Base-by-base conservation (phyloP, 164 flowering plant genomes). In the Liquidambar formosana region DNA sequence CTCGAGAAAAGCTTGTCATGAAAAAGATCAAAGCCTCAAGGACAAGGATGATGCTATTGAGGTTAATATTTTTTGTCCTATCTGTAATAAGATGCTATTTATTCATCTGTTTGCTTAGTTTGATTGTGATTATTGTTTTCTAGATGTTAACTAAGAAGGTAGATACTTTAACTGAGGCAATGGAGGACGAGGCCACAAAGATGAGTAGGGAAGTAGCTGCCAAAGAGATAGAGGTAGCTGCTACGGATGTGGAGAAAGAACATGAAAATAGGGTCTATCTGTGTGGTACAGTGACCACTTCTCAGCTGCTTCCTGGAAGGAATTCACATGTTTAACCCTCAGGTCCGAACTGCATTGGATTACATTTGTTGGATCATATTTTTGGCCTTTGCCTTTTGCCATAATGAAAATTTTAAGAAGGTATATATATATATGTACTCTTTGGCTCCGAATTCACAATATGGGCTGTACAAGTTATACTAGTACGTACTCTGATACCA, bases 21-120 rank as follows among this genome's bases (percentile, higher is more conserved):
- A 95, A 73, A 95, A 95, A 76, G 97, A 95, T 83, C 97, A 95
- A 78, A 86, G 97, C 81, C 94, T 95, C 51, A 95, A 93, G 80
- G 97, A 95, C 71, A 95, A 95, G 82, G 97, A 95, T 83, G 99
- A 95, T 76, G 97, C 97, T 18, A 93, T 92, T 76, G 99, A 95
- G 97, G 99, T 95, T 46, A 22, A 10, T 75, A 64, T n/a, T 74
- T 48, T 63, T 68, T 18, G n/a, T 15, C 33, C 62, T 51, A 8
- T 19, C 26, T 65, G 47, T 47, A 18, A 10, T 67, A 18, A 43
- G 16, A 18, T 8, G 51, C 3, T 52, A 10, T 66, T 18, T 71
- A 38, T 38, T 47, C 16, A 21, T 23, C 18, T 33, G 56, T 8
- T 1, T 11, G 52, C 58, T 10, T 23, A 38, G 46, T 22, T 59